Percentiles rank a stretch among this genome's conserved stretches.
Evolutionary conservation across 2,329 filamentous ascomycete genomes (phyloP).

Genomic region (Podosphaera fusca): DNA sequence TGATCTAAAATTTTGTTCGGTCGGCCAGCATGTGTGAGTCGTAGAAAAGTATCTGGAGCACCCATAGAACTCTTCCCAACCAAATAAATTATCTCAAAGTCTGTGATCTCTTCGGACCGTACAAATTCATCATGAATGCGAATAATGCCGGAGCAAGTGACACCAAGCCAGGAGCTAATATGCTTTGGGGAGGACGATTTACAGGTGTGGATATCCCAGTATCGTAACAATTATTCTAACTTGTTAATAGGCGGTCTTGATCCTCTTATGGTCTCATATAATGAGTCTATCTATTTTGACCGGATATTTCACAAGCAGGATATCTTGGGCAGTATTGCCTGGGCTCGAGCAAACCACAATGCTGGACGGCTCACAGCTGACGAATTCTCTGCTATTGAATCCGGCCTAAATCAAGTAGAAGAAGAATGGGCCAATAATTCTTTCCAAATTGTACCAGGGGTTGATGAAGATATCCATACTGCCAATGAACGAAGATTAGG

Average conservation of each 20-base stretch:
- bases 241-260: conserved; percentile 43
- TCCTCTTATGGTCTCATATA: conserved; percentile 70
- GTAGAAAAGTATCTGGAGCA: too few relatives aligned
- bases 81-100: too few relatives aligned
- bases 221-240: neutral
- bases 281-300: conserved; percentile 61
- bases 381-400: conserved; percentile 54
- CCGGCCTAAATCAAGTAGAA: conserved; percentile 36
- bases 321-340: conserved; percentile 59
- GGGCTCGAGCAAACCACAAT: conserved; percentile 57
- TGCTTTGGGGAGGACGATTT: conserved; percentile 39
- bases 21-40: too few relatives aligned
- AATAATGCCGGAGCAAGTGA: conserved; percentile 6
- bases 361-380: conserved; percentile 46
- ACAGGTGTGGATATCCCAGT: conserved; percentile 21
- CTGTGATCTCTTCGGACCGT: too few relatives aligned
- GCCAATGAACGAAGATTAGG: conserved; percentile 50
- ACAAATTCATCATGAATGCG: neutral
- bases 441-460: conserved; percentile 28
- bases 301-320: conserved; percentile 57
- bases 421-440: conserved; percentile 28
- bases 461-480: conserved; percentile 42
- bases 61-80: too few relatives aligned
- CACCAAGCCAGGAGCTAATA: conserved; percentile 17
- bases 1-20: too few relatives aligned